Conservation (phyloP, 805 yeast species). For the Candida anglica region DNA sequence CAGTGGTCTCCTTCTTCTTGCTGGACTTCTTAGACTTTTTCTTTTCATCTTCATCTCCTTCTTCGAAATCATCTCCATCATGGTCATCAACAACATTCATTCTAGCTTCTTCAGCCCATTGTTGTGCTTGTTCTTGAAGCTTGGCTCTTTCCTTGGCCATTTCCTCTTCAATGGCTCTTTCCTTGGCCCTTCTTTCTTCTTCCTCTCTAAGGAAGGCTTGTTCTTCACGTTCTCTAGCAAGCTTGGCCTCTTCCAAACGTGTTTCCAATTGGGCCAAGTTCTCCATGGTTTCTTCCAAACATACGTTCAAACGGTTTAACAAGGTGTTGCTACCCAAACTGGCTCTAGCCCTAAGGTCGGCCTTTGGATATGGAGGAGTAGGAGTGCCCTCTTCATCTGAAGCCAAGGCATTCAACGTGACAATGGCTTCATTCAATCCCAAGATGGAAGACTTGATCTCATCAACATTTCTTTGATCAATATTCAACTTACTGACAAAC, state of each 20-base stretch:
- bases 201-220: conserved; percentile 30
- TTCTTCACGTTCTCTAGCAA: conserved; percentile 55
- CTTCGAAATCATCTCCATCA: conserved; percentile 23
- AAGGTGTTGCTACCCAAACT: conserved; percentile 76
- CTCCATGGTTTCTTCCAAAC: conserved; percentile 67
- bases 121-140: conserved; percentile 49
- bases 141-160: conserved; percentile 42
- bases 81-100: conserved; percentile 32
- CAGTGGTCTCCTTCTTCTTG: conserved; percentile 11
- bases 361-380: conserved; percentile 73
- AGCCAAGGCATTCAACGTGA: conserved; percentile 54
- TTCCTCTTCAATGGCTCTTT: conserved; percentile 44
- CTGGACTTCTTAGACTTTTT: conserved; percentile 18
- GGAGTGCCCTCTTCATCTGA: conserved; percentile 43
- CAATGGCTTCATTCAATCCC: conserved; percentile 62
- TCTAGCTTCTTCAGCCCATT: conserved; percentile 43
- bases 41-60: conserved; percentile 3
- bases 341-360: conserved; percentile 83
- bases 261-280: conserved; percentile 54
- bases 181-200: conserved; percentile 38
- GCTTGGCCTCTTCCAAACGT: conserved; percentile 72
- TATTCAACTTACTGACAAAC: conserved; percentile 56
- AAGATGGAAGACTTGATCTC: conserved; percentile 55
- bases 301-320: conserved; percentile 64
- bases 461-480: conserved; percentile 54